Base-by-base conservation (phyloP, 129 eudicot genomes). In the Erigeron canadensis region DNA sequence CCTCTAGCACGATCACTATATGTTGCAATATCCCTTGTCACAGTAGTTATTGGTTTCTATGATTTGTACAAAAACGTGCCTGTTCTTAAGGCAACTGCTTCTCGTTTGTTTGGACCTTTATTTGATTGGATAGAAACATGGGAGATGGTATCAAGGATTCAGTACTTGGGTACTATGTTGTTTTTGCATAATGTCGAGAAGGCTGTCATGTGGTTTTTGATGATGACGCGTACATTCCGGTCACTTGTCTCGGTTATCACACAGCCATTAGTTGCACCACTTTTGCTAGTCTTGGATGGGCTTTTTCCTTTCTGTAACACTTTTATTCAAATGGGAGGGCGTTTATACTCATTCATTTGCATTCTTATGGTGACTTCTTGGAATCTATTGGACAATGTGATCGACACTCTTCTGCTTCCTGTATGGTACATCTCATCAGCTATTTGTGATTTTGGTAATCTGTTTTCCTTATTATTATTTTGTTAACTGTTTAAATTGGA, bases 41-140 rank as follows among this genome's bases (percentile, higher is more conserved):
- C 98, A 21, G 98, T 94, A 65, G 81, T 94, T 46, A 94, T 94
- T 34, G 98, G 98, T 4, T 94, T 94, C 77, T 94, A 94, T 69
- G 98, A 94, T 68, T 65, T 94, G 73, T 94, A 94, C 80, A 94
- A 94, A 81, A 94, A 94, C 72, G 96, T 94, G 42, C 98, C 96
- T 46, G 85, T 94, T 75, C 93, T 94, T 42, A 94, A 87, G 78
- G 98, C 89, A 34, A 79, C 98, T 1, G 93, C 95, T 21, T 89
- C 98, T 19, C 86, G 77, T 64, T 81, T 94, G 75, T 87, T 86
- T 68, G 98, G 98, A 19, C 98, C 98, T 23, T 70, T 94, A 21
- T 82, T 94, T 70, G 96, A 87, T 54, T 94, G 98, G 98, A 89
- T 94, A 64, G 98, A 94, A 79, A 89, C 92, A 53, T 85, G 95